These are phyloP conservation scores for Spergularia bocconei DNA, from an alignment of 148 eudicot species.

Conservation along the genomic window DNA sequence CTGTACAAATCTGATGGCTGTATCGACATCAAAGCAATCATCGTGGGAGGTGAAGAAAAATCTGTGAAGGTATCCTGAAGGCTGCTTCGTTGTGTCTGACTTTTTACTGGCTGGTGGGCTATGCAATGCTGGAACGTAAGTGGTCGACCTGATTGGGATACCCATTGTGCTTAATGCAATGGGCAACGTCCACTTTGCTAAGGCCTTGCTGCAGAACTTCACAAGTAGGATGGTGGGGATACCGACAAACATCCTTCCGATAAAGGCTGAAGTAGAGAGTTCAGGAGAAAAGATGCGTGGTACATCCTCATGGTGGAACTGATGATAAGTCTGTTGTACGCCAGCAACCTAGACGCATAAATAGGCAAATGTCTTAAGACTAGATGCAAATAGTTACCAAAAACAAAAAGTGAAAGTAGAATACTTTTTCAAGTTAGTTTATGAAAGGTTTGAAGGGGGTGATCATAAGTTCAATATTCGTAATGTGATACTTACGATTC, in stretches of 20 bases:
- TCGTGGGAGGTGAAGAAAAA: conserved; percentile 52
- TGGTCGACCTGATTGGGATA: conserved; percentile 67
- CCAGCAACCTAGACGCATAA: conserved; percentile 59
- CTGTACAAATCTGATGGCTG: conserved; percentile 87
- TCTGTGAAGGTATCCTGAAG: conserved; percentile 59
- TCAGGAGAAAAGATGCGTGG: conserved; percentile 67
- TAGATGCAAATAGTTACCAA: too few species aligned
- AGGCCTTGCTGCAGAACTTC: conserved; percentile 89
- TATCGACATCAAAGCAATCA: conserved; percentile 78
- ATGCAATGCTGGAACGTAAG: conserved; percentile 57
- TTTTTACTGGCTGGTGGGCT: conserved; percentile 35
- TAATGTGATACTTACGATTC: conserved; percentile 64
- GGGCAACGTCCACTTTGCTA: conserved; percentile 89
- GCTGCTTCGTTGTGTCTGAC: conserved; percentile 44
- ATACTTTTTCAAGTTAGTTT: too few species aligned
- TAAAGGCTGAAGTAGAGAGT: conserved; percentile 51
- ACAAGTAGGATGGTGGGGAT: conserved; percentile 85
- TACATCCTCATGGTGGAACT: conserved; percentile 80
- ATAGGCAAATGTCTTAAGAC: neutral
- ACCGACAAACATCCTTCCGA: conserved; percentile 70
- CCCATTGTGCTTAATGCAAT: conserved; percentile 70
- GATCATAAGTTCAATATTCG: neutral
- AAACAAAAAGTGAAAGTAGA: too few species aligned
- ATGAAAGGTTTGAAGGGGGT: neutral
- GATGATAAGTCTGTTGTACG: conserved; percentile 77